Percentiles rank a stretch among this genome's conserved stretches.
Evolutionary conservation across 768 basidiomycete genomes (phyloP).

Genomic region (Artomyces pyxidatus): DNA sequence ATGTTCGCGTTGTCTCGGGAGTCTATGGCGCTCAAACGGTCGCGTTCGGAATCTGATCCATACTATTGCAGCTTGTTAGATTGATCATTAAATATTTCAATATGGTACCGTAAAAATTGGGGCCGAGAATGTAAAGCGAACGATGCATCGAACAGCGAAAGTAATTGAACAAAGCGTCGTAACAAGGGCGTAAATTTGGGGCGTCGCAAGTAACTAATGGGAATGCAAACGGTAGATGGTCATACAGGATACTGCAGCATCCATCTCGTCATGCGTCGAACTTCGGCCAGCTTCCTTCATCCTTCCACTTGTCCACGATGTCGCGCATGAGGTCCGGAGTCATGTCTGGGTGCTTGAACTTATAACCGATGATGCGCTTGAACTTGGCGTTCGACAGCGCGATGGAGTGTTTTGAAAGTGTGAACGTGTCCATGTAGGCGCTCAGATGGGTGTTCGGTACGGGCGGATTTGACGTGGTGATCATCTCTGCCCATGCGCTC

Average conservation of each 20-base stretch:
- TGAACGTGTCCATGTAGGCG: slow-evolving; percentile 73
- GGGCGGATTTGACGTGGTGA: slow-evolving; percentile 60
- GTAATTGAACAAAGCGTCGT: neutral
- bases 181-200: neutral
- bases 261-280: slow-evolving; percentile 10
- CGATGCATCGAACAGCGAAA: too few relatives aligned
- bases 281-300: slow-evolving; percentile 46
- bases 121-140: too few relatives aligned
- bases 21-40: slow-evolving; percentile 56
- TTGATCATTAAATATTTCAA: neutral
- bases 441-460: slow-evolving; percentile 63
- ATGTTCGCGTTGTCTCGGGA: slow-evolving; percentile 39
- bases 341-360: slow-evolving; percentile 54
- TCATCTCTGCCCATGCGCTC: slow-evolving; percentile 76
- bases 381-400: slow-evolving; percentile 67
- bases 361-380: slow-evolving; percentile 64
- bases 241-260: too few relatives aligned
- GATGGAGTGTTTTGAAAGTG: slow-evolving; percentile 60
- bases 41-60: slow-evolving; percentile 47
- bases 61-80: neutral
- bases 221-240: neutral
- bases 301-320: slow-evolving; percentile 74
- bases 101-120: neutral
- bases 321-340: slow-evolving; percentile 55
- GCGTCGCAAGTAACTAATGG: neutral